Evolutionary conservation across 1,284 basidiomycete species (phyloP).

Genomic region (Microbotryomycetes sp.): DNA sequence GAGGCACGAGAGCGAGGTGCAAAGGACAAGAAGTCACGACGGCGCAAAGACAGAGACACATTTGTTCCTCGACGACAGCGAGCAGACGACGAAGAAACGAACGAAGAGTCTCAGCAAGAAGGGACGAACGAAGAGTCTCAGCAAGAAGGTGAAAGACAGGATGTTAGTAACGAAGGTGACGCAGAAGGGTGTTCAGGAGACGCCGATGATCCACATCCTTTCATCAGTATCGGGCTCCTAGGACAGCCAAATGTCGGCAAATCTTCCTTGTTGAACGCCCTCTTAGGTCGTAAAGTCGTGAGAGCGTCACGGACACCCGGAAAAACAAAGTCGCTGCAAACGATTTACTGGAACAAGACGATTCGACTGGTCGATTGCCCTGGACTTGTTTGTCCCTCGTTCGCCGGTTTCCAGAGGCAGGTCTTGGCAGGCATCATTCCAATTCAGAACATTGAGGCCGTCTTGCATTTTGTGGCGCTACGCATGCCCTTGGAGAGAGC

Average conservation of each 20-base stretch:
- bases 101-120: constrained; percentile 19
- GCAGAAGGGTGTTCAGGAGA: constrained; percentile 12
- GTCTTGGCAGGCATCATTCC: constrained; percentile 75
- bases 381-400: constrained; percentile 44
- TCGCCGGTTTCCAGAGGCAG: constrained; percentile 44
- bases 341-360: constrained; percentile 74
- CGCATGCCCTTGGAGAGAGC: constrained; percentile 72
- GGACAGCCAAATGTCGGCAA: constrained; percentile 93
- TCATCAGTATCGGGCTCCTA: constrained; percentile 73
- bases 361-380: constrained; percentile 79
- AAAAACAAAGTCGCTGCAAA: constrained; percentile 53
- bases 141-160: neutral
- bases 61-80: constrained; percentile 30
- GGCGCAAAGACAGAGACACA: constrained; percentile 11
- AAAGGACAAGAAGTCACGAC: constrained; percentile 2
- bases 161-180: constrained; percentile 2
- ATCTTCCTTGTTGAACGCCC: constrained; percentile 78
- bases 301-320: constrained; percentile 83
- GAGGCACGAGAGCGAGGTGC: constrained; percentile 44
- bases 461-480: constrained; percentile 51
- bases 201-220: constrained; percentile 35
- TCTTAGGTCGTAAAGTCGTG: constrained; percentile 75
- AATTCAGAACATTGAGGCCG: constrained; percentile 62
- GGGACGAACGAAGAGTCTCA: constrained; percentile 24
- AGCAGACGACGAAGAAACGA: constrained; percentile 33